These are phyloP conservation scores for Annona cherimola DNA, from an alignment of 164 flowering plant species.

Conservation along the genomic window DNA sequence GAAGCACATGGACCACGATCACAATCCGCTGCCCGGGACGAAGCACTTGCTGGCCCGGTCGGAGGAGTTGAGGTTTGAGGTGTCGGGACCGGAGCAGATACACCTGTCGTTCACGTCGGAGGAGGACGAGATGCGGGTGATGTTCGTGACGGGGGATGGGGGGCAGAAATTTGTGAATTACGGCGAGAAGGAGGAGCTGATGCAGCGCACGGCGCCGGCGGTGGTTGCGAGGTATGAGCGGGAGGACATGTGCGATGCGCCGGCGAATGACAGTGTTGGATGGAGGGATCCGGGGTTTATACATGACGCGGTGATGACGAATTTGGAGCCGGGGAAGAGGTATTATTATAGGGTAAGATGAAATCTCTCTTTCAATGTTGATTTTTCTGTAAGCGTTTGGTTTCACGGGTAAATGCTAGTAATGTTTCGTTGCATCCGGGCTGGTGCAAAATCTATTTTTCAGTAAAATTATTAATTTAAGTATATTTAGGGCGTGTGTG, in stretches of 20 bases:
- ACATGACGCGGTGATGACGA: constrained; percentile 67
- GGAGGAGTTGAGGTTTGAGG: constrained; percentile 37
- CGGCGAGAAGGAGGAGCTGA: constrained; percentile 34
- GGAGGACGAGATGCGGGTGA: constrained; percentile 82
- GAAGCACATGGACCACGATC: constrained; percentile 50
- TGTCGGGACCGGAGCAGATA: constrained; percentile 74
- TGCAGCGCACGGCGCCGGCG: constrained; percentile 37
- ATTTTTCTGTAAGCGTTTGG: not conserved
- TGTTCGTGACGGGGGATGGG: constrained; percentile 65
- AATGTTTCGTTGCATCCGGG: too few relatives aligned
- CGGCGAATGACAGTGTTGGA: constrained; percentile 73
- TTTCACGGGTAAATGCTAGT: too few relatives aligned
- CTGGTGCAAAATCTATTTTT: too few relatives aligned
- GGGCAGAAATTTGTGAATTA: constrained; percentile 52
- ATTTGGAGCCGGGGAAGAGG: constrained; percentile 59
- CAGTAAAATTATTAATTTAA: too few relatives aligned
- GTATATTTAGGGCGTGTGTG: too few relatives aligned
- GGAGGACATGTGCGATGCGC: constrained; percentile 82
- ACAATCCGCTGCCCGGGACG: constrained; percentile 83
- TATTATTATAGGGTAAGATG: constrained; percentile 70
- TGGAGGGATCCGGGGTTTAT: constrained; percentile 96
- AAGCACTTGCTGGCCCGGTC: constrained; percentile 45
- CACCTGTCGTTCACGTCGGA: constrained; percentile 62
- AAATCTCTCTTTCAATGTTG: not conserved
- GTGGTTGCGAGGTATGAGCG: constrained; percentile 67